Percentiles rank a stretch among this genome's conserved stretches.
phyloP scores from a whole-genome alignment of 202 grass and related monocot species.

The Elaeis oleifera region DNA sequence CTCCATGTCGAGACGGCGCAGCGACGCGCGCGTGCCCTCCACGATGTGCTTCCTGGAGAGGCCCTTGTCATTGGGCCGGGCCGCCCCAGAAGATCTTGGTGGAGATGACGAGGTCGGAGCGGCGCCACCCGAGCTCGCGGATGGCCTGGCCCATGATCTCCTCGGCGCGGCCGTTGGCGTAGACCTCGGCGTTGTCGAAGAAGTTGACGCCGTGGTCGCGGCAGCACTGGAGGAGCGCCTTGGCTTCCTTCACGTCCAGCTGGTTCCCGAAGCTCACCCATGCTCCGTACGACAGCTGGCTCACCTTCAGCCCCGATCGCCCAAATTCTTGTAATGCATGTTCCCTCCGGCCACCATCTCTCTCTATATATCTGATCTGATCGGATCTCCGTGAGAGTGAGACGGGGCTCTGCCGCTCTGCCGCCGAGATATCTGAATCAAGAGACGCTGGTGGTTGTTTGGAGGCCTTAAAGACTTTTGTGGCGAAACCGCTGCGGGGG shows the following conservation, averaged over 20 bases:
- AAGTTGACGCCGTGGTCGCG: constrained; percentile 92
- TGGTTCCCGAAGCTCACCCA: constrained; percentile 99
- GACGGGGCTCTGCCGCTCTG: too few species aligned
- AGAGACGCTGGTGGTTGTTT: too few species aligned
- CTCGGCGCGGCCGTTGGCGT: constrained; percentile 88
- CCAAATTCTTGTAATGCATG: constrained; percentile 97
- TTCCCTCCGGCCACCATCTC: background rate
- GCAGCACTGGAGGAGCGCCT: constrained; percentile 72
- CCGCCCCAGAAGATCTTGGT: constrained; percentile 99
- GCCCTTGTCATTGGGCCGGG: constrained; percentile 90
- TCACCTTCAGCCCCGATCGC: constrained; percentile 74
- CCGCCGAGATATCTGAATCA: too few species aligned
- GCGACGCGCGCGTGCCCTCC: constrained; percentile 62
- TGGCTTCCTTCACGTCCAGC: constrained; percentile 93
- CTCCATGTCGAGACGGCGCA: constrained; percentile 78
- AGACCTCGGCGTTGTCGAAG: constrained; percentile 99
- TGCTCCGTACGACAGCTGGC: constrained; percentile 75
- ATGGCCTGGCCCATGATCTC: constrained; percentile 99
- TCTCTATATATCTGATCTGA: background rate
- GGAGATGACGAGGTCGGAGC: constrained; percentile 84
- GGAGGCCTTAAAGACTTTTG: too few species aligned
- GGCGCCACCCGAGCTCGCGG: constrained; percentile 88
- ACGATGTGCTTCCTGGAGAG: constrained; percentile 92
- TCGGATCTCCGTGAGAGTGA: too few species aligned
- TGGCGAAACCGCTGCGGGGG: too few species aligned